Evolutionary conservation across 768 basidiomycete genomes (phyloP).

Genomic region (Suillus hirtellus): DNA sequence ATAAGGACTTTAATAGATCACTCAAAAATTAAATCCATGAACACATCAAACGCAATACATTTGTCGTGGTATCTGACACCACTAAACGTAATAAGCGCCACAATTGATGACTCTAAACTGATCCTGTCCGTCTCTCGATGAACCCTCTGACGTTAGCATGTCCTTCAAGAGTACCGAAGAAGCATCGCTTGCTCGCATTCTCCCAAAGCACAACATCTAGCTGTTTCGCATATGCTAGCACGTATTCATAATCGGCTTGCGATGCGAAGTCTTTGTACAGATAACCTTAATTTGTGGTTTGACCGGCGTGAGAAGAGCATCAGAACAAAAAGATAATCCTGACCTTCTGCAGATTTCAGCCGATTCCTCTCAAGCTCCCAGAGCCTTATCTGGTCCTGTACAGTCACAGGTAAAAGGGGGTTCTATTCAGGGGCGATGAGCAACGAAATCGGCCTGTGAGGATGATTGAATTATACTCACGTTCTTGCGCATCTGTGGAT

Average conservation of each 20-base stretch:
- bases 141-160: conserved; percentile 78
- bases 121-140: conserved; percentile 67
- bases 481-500: conserved; percentile 97
- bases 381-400: conserved; percentile 95
- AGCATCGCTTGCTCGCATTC: conserved; percentile 67
- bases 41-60: background rate
- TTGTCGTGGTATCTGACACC: background rate
- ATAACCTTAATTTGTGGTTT: conserved; percentile 55
- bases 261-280: conserved; percentile 88
- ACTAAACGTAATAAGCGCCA: background rate
- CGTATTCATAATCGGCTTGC: conserved; percentile 84
- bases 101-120: conserved; percentile 23
- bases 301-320: conserved; percentile 7
- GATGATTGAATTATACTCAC: conserved; percentile 41
- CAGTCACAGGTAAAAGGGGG: conserved; percentile 92
- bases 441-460: background rate
- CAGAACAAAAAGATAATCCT: conserved; percentile 20
- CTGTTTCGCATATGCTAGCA: conserved; percentile 82
- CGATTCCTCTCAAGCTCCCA: conserved; percentile 98
- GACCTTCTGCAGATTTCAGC: conserved; percentile 86
- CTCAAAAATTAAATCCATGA: conserved; percentile 9
- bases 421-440: conserved; percentile 50
- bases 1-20: background rate
- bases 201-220: conserved; percentile 86
- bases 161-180: conserved; percentile 80